Base-by-base conservation (phyloP, 495 filamentous ascomycete genomes). In the Neurospora sp. region DNA sequence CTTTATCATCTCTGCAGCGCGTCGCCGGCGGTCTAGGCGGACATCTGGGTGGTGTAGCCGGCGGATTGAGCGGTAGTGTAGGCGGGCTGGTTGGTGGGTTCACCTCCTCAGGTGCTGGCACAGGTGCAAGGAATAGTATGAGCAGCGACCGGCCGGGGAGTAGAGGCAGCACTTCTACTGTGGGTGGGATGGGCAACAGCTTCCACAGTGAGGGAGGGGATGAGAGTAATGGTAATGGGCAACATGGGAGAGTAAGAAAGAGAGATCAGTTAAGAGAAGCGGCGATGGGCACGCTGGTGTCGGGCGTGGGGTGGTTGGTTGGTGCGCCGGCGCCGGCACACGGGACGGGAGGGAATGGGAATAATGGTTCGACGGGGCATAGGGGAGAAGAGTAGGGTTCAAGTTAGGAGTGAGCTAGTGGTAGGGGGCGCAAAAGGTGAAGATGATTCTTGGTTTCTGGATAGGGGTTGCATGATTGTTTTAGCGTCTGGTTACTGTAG, bases 281-380 rank as follows among this genome's bases (percentile, higher is more conserved):
- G 86, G 81, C 94, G 80, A 76, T 92, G 85, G 77, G 93, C 80
- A 84, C 85, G 16, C 81, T 97, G 75, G 93, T 91, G 2, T 92
- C 90, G 77, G 93, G 93, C 4, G 89, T 97, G 77, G 93, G 93
- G 3, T 97, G 93, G 93, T 85, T 97, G 44, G 86, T 97, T 74
- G 92, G 91, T 74, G 91, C 91, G 16, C 90, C 89, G 74, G 85
- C 89, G n/a, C 82, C 86, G 80, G 70, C 39, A 7, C 54, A 9
- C 5, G 1, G 2, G 12, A 16, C 38, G 66, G 73, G 14, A 44
- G 71, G 39, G 59, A 76, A 40, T 73, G 75, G 54, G 5, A 31
- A 59, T 31, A 31, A 31, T 3, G 54, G 42, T 3, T 20, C 18
- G 42, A 20, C 9, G 42, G 10, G 2, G 23, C 23, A 31, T 31